Base-by-base conservation (phyloP, 1,139 yeast species). In the Yamadazyma conglobata region DNA sequence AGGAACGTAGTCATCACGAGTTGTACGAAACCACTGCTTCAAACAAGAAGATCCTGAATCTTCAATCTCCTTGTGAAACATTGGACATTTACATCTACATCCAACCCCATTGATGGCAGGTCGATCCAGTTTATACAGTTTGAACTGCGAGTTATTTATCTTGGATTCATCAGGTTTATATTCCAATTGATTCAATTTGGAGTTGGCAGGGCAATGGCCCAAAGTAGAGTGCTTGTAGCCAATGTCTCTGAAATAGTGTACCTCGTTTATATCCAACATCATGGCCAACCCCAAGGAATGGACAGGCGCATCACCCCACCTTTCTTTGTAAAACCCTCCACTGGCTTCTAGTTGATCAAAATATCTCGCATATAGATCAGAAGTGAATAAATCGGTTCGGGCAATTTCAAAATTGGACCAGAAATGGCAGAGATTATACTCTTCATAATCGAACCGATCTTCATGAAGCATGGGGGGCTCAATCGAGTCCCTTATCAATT, bases 261-360 rank as follows among this genome's bases (percentile, higher is more conserved):
- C 64, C 35, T 87, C 86, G 4, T 73, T 62, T 3, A 79, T 52
- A 33, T 80, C 70, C 27, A 87, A 59, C 48, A 82, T 64, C 71
- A 88, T 67, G 0, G 87, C 93, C 5, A 83, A 72, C 0, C 91
- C 96, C 14, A 88, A 60, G 2, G 95, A 81, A 54, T 87, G 96
- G 3, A 88, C 77, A 0, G 96, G 95, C 0, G 96, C 96, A 64
- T 88, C 96, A 1, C 96, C 96, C 96, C 96, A 88, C 48, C 96
- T 61, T 52, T 88, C 96, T 32, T 71, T 70, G 68, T 78, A 86
- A 50, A 88, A 88, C 0, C 96, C 96, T 7, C 89, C 87, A 9
- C 79, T 66, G 9, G 55, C 34, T 35, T 88, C 96, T 32, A 88
- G 57, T 41, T 67, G 75, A 21, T 77, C 58, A 52, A 83, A 85